phyloP scores from a whole-genome alignment of 78 protist genomes.

The Dictyostelium firmibasis region DNA sequence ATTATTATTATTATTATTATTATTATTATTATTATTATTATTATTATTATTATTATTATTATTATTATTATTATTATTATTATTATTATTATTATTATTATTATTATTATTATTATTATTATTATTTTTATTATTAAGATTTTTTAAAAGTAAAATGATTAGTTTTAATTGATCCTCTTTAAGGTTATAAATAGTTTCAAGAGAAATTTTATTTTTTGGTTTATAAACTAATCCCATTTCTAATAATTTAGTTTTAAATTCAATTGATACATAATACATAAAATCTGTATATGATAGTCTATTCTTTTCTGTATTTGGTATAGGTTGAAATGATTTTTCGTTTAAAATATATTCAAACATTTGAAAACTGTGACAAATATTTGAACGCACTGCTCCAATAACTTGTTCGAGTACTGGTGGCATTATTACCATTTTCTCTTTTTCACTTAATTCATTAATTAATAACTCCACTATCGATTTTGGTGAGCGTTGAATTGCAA shows the following conservation, averaged over 20 bases:
- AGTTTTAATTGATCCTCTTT: neutral
- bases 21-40: no score
- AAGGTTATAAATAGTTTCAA: neutral
- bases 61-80: no score
- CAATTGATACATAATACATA: neutral
- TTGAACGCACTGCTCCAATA: neutral
- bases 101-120: no score
- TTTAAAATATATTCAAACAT: neutral
- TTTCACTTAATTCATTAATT: neutral
- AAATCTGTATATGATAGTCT: neutral
- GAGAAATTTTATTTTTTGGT: neutral
- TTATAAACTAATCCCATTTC: neutral
- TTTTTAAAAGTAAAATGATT: neutral
- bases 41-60: no score
- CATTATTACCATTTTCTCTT: neutral
- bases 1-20: no score
- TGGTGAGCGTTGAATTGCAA: neutral
- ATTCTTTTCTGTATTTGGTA: neutral
- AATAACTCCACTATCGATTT: neutral
- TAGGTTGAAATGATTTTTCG: neutral
- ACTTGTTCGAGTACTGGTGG: neutral
- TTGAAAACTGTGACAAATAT: neutral
- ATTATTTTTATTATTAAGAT: neutral
- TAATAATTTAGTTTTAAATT: neutral
- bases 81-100: no score